Base-by-base conservation (phyloP, 2,329 filamentous ascomycete genomes). In the Hypoxylon sp. region DNA sequence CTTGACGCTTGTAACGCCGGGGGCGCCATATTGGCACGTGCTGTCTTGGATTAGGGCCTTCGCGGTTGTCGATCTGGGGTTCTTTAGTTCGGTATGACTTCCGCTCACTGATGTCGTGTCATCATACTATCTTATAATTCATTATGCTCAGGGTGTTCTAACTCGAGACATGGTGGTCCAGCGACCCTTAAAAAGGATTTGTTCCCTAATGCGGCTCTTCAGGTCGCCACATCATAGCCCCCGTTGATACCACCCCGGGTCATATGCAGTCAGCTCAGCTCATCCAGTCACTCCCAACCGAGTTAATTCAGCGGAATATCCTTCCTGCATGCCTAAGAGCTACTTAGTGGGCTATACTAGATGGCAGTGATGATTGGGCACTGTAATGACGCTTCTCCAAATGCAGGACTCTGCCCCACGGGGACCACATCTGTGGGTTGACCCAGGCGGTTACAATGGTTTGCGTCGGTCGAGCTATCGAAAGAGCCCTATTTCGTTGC, bases 21-120 rank as follows among this genome's bases (percentile, higher is more conserved):
- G 23, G 74, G 74, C 57, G 74, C 55, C 74, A 75, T 75, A 25
- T 57, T 60, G 34, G 58, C 57, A 55, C 56, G 21, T 49, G 36
- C 19, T 60, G 55, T 43, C 34, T 32, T 13, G 9, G 43, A 30
- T 43, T 11, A 34, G 28, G 11, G 52, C 38, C 19, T 34, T 30
- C 28, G 9, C 7, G 28, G 28, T 30, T 32, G 32, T 48, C 25
- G 46, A 58, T 50, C 46, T 30, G 25, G 23, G 28, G 46, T 61
- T 30, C n/a, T n/a, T 49, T 14, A 34, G 51, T 45, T 43, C 38
- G 45, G 43, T 41, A 19, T 19, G 17, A 34, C n/a, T 14, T 56
- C 23, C 28, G 9, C 28, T 59, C 13, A 49, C 21, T 4, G 19
- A 45, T 11, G 11, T 43, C 19, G 19, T 32, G 28, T 43, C 49